Conservation (phyloP, 768 basidiomycete genomes). For the Collybiopsis confluens region DNA sequence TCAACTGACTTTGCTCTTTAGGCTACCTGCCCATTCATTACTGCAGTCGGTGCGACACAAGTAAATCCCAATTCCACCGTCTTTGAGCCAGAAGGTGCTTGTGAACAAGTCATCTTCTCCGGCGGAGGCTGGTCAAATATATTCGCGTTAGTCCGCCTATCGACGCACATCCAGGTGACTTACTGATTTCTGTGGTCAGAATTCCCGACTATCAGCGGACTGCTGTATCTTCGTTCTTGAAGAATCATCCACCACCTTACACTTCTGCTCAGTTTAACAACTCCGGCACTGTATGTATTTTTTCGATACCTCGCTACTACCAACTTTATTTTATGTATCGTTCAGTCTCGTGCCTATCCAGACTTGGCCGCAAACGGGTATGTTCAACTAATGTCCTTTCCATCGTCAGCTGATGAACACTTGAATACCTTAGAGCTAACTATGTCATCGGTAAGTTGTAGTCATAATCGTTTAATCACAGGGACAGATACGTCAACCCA, state of each 20-base stretch:
- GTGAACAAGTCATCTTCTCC: constrained; percentile 41
- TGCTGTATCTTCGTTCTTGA: constrained; percentile 37
- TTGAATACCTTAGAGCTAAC: constrained; percentile 28
- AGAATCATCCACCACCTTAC: constrained; percentile 35
- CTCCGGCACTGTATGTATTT: constrained; percentile 22
- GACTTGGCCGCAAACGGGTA: constrained; percentile 48
- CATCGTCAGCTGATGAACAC: too few species aligned
- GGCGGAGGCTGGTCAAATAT: constrained; percentile 49
- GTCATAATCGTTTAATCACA: background rate
- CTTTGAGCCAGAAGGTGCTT: constrained; percentile 39
- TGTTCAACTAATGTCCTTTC: too few species aligned
- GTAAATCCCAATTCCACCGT: constrained; percentile 39
- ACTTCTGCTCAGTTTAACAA: constrained; percentile 39
- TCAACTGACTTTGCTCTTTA: constrained; percentile 8
- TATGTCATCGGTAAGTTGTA: constrained; percentile 30
- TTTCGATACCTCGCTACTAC: constrained; percentile 13
- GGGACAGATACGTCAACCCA: constrained; percentile 13
- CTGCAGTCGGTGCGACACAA: constrained; percentile 50
- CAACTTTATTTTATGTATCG: background rate
- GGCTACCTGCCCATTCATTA: constrained; percentile 45
- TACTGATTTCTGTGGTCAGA: constrained; percentile 25
- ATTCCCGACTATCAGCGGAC: constrained; percentile 41
- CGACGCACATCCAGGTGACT: background rate
- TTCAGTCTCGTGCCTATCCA: constrained; percentile 43
- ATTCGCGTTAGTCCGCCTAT: constrained; percentile 24